Evolutionary conservation across 2,329 filamentous ascomycete genomes (phyloP), one percentile per base, ranked within the genome.

Genomic region (Hymenoscyphus linearis): DNA sequence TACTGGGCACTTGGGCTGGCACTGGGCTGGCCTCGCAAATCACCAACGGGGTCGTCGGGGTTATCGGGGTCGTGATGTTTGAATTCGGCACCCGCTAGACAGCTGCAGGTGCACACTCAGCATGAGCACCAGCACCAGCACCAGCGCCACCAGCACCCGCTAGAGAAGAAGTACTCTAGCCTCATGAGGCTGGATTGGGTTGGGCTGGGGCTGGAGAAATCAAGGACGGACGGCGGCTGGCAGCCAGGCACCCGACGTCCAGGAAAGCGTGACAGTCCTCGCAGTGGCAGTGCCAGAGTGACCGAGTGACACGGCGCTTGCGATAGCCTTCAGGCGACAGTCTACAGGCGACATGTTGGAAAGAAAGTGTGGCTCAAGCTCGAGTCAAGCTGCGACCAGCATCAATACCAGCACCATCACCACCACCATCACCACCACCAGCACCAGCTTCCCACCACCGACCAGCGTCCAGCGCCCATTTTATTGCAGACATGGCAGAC

Each of bases 131-230:
- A n/a, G n/a, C n/a, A n/a, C n/a, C n/a, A n/a, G n/a, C n/a, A n/a
- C n/a, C n/a, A n/a, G n/a, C n/a, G n/a, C n/a, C n/a, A n/a, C n/a
- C 35, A 7, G 14, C n/a, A 31, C 25, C 25, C 36, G 40, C 40
- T 47, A 47, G 40, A 47, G 40, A 47, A 47, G 31, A 31, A 5
- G 31, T 31, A 27, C 27, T 22, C n/a, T n/a, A 35, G 25, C 62
- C 60, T 56, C 56, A 61, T 54, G 58, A 61, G 59, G 58, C 56
- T 53, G 53, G 18, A 34, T 40, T n/a, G n/a, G n/a, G n/a, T n/a
- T n/a, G n/a, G n/a, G n/a, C n/a, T n/a, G 37, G 60, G 61, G 59
- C 55, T 62, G 18, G 22, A 26, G 50, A 35, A 40, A 50, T 50
- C 52, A 58, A 52, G 22, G 55, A 34, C 36, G 6, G 26, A 34